phyloP scores from a whole-genome alignment of 495 filamentous ascomycete genomes.

The Acidiella bohemica region DNA sequence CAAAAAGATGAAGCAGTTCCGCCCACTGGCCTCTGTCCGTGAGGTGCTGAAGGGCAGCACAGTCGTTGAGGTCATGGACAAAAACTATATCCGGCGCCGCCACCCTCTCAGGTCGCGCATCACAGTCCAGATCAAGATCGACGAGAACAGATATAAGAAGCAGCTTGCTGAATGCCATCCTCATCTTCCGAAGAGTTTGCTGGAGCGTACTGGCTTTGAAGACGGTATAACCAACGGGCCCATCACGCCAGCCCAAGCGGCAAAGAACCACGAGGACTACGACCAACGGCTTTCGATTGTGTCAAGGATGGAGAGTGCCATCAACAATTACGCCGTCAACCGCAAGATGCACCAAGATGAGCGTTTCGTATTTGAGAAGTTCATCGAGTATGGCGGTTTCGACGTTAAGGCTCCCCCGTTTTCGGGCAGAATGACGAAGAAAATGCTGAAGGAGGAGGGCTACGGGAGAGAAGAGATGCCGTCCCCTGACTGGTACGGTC shows the following conservation, averaged over 20 bases:
- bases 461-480: not conserved
- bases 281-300: slow-evolving; percentile 21
- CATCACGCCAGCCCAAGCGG: slow-evolving; percentile 50
- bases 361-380: slow-evolving; percentile 57
- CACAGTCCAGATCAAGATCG: slow-evolving; percentile 4
- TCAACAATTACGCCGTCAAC: slow-evolving; percentile 63
- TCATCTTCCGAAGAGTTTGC: slow-evolving; percentile 16
- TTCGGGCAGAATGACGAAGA: slow-evolving; percentile 39
- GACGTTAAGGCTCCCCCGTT: slow-evolving; percentile 53
- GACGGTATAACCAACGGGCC: slow-evolving; percentile 68
- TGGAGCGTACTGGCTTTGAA: slow-evolving; percentile 34
- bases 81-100: slow-evolving; percentile 21
- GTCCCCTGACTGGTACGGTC: slow-evolving; percentile 33
- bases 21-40: slow-evolving; percentile 19
- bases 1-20: slow-evolving; percentile 27
- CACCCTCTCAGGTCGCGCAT: slow-evolving; percentile 3
- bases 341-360: slow-evolving; percentile 56
- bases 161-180: slow-evolving; percentile 6
- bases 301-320: slow-evolving; percentile 65
- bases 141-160: slow-evolving; percentile 1
- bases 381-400: slow-evolving; percentile 74
- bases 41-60: slow-evolving; percentile 22
- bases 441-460: slow-evolving; percentile 38
- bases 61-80: slow-evolving; percentile 25
- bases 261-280: slow-evolving; percentile 39